Conservation (phyloP, 1,284 basidiomycete genomes). For the Lignosus rhinocerotis region DNA sequence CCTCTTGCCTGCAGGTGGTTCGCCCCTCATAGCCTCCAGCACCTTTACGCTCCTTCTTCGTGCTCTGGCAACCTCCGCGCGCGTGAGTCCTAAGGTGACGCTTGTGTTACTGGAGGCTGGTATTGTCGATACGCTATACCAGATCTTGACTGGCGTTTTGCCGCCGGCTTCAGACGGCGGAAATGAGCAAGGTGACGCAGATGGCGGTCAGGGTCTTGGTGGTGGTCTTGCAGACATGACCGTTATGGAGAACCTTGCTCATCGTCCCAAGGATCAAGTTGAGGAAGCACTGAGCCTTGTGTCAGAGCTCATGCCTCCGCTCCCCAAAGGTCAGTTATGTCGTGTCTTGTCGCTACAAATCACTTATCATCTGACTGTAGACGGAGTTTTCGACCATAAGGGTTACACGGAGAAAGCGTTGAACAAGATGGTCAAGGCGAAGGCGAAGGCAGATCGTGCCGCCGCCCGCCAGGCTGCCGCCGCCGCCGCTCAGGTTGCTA, state of each 20-base stretch:
- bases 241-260: constrained; percentile 95
- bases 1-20: constrained; percentile 84
- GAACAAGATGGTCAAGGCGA: constrained; percentile 70
- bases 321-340: constrained; percentile 73
- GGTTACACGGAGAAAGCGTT: constrained; percentile 88
- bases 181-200: constrained; percentile 65
- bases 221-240: constrained; percentile 93
- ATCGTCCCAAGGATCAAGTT: constrained; percentile 94
- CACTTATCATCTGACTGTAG: constrained; percentile 38
- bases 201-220: constrained; percentile 71
- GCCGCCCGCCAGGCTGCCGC: constrained; percentile 56
- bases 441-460: constrained; percentile 74
- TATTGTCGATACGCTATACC: constrained; percentile 88
- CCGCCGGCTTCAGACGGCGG: constrained; percentile 61
- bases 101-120: constrained; percentile 86
- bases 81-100: constrained; percentile 85
- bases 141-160: constrained; percentile 89
- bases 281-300: constrained; percentile 89
- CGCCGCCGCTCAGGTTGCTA: constrained; percentile 18
- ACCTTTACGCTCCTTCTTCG: constrained; percentile 90
- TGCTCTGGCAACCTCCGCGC: constrained; percentile 82
- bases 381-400: constrained; percentile 93
- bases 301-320: constrained; percentile 87
- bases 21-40: constrained; percentile 77
- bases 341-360: background rate